Base-by-base conservation (phyloP, 345 rosid genomes). In the Aethionema arabicum region DNA sequence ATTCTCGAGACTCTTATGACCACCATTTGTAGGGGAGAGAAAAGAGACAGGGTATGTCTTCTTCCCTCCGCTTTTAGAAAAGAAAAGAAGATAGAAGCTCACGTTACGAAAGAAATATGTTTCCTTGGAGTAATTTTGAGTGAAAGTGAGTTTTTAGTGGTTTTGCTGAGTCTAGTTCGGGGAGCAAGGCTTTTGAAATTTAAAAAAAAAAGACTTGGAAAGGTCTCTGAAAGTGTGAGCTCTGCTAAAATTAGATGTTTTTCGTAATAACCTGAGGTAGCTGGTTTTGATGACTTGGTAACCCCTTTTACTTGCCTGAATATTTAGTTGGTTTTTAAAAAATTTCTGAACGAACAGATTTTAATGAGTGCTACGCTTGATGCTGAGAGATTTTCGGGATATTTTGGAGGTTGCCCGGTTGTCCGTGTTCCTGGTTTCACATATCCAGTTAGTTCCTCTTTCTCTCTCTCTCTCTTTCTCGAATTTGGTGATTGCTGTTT, bases 311-410 rank as follows among this genome's bases (percentile, higher is more conserved):
- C 13, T 45, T 42, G 21, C 36, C 36, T 54, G 36, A 45, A 3
- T 32, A 8, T 16, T 45, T 58, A 50, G 44, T 52, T 46, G 41
- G 16, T 13, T 4, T 64, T 42, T 62, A 59, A 52, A 12, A 67
- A 31, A 21, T 37, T 41, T 38, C 8, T 67, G 32, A 53, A 59
- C 48, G 15, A 8, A 67, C 82, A 89, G 98, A 76, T 92, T 72
- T 62, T 92, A 58, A 92, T 92, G 98, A 92, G 98, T 78, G 98
- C 98, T 47, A 92, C 98, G 11, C 82, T 92, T 29, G 91, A 92
- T 78, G 83, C 95, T 48, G 98, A 80, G 56, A 77, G 91, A 62
- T 89, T 92, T 80, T 83, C 95, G 4, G 83, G 79, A 66, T 92
- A 92, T 80, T 92, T 92, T 85, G 98, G 93, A 38, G 91, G 95